Base-by-base conservation (phyloP, 768 basidiomycete species). In the Piloderma croceum region DNA sequence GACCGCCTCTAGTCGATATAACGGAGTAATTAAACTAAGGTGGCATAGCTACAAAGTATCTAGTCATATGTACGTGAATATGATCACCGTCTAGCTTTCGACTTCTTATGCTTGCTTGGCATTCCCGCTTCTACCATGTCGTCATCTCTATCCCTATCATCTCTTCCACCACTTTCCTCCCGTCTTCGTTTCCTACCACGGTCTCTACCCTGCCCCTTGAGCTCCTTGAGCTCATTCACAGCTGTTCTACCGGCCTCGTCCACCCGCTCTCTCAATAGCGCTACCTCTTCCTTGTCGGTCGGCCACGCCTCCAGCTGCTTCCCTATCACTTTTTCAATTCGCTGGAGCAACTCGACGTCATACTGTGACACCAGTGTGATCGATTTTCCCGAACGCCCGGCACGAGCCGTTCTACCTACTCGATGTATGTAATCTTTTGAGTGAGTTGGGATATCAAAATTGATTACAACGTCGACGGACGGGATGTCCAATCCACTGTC, bases 341-440 rank as follows among this genome's bases (percentile, higher is more conserved):
- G 83, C 61, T 96, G 91, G 4, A 97, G 64, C 33, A 97, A 74
- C 63, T 98, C 96, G 40, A 99, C 91, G 50, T 99, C 96, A 61
- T 98, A 99, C 63, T 99, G 96, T 5, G 94, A 90, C 18, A 97
- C 92, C 31, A 99, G 76, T n/a, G 93, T 96, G 53, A 99, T 87
- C 1, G 90, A 83, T 67, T 97, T 97, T 32, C 96, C 96, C 2
- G 91, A 81, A 31, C 96, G 79, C n/a, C 96, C 96, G 3, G 96
- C 96, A 56, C 96, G 85, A 5, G 96, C 96, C 23, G 96, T 99
- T 42, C 96, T 80, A 27, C 96, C 96, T 7, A 99, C 96, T 32
- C 96, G 81, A 59, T 99, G 96, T 36, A 99, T 96, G 63, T 99
- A 99, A 61, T 98, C 96, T 68, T 99, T 98, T 12, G 93, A 97